These are phyloP conservation scores for Arctium lappa DNA, from an alignment of 129 eudicot genomes.

Conservation along the genomic window DNA sequence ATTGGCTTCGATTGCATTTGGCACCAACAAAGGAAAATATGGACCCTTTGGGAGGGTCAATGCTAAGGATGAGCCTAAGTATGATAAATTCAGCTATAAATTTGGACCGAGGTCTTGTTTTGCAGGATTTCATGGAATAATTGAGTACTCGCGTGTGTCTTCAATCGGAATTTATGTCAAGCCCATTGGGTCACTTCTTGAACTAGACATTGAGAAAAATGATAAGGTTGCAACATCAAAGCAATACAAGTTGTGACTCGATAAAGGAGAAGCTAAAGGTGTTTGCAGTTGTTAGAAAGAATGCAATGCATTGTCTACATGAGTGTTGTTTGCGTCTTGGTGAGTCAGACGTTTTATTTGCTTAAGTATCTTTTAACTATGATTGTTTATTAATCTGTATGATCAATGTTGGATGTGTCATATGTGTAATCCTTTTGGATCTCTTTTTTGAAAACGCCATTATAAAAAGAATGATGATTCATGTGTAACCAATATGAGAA, in stretches of 20 bases:
- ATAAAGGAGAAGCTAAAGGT: background rate
- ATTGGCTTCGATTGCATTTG: background rate
- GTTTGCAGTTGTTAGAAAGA: background rate
- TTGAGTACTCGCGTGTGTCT: background rate
- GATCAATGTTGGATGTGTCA: background rate
- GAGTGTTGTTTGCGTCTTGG: background rate
- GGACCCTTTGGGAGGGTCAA: background rate
- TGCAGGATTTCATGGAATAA: background rate
- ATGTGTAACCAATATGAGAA: too few species aligned
- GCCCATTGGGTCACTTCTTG: background rate
- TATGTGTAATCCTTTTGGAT: background rate
- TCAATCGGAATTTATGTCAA: background rate
- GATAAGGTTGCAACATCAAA: background rate
- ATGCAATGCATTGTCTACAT: background rate
- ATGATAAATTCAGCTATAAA: background rate
- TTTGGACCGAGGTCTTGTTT: background rate
- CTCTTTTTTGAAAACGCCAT: background rate
- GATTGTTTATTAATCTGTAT: background rate
- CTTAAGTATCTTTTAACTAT: background rate
- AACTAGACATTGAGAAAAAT: background rate
- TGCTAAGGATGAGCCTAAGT: too few species aligned
- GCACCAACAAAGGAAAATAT: background rate
- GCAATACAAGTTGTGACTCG: background rate
- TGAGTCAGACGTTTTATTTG: background rate
- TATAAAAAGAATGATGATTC: background rate